Base-by-base conservation (phyloP, 805 yeast species). In the Zygoascus flipseniorum region DNA sequence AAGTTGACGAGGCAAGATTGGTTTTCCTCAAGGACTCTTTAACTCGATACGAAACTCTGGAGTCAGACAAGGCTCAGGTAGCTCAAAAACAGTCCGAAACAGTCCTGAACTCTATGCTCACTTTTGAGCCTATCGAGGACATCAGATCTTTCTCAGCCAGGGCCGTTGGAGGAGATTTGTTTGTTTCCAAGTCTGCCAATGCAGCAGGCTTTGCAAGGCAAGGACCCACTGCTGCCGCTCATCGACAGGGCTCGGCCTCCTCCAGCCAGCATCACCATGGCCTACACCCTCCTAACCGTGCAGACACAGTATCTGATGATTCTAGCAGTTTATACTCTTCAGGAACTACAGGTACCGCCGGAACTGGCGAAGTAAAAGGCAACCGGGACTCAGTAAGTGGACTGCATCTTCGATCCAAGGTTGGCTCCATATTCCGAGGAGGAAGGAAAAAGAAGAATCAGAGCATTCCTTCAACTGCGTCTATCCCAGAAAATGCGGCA, bases 11-110 rank as follows among this genome's bases (percentile, higher is more conserved):
- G 62, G 71, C 72, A 67, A 81, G 87, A 70, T 75, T 80, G 67
- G 74, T 69, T 55, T 76, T 81, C 54, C 72, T 88, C 56, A 83
- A 87, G 64, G 82, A 82, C 52, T 76, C 83, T 52, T 74, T 90
- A 53, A 72, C 83, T 49, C 81, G 81, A 62, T 83, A 81, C 63
- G 79, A 82, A 65, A 79, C 88, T 14, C 77, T 81, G 43, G 71
- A 76, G 53, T 75, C 77, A 46, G 89, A 84, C 62, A 72, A 73
- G 47, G 63, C 81, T 31, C 75, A 74, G 57, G 66, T 66, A 37
- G 70, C 73, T 41, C 72, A 76, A 13, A 67, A 69, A 41, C 70
- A 74, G 26, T 79, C 81, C 64, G 96, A 89, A 69, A 70, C 70
- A 47, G 80, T 86, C 6, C 73, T 86, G 64, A 83, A 83, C 57